These are phyloP conservation scores for Paracoccidioides lutzii DNA, from an alignment of 2,329 filamentous ascomycete genomes.

Conservation along the genomic window DNA sequence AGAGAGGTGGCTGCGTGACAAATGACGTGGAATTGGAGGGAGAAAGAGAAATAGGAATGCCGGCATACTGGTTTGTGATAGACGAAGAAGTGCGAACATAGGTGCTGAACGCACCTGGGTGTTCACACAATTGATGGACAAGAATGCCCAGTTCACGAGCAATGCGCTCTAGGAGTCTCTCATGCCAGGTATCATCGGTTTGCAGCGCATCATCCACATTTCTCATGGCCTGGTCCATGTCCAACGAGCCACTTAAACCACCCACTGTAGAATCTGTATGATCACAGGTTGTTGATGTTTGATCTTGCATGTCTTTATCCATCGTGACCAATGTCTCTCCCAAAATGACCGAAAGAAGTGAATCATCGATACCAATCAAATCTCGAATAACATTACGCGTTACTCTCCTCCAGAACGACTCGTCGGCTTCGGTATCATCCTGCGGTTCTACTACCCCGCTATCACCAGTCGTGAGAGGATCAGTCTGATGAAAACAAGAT, in stretches of 20 bases:
- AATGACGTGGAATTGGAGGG: not conserved
- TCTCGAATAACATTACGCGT: slow-evolving; percentile 79
- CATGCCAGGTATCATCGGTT: slow-evolving; percentile 25
- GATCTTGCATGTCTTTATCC: slow-evolving; percentile 9
- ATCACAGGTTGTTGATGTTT: slow-evolving; percentile 1
- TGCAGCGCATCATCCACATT: slow-evolving; percentile 18
- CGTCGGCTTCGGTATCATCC: slow-evolving; percentile 40
- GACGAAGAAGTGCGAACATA: slow-evolving; percentile 54
- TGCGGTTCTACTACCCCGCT: slow-evolving; percentile 36
- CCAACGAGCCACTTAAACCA: slow-evolving; percentile 4
- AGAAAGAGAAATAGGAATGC: slow-evolving; percentile 45
- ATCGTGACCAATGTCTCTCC: slow-evolving; percentile 56
- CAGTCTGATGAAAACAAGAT: slow-evolving; percentile 4
- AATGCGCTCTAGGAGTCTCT: slow-evolving; percentile 67
- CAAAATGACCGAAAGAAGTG: slow-evolving; percentile 70
- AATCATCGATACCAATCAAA: slow-evolving; percentile 81
- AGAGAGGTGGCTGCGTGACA: slow-evolving; percentile 6
- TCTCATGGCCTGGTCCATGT: slow-evolving; percentile 23
- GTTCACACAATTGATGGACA: slow-evolving; percentile 69
- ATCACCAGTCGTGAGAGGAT: not conserved
- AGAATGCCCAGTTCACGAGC: slow-evolving; percentile 75
- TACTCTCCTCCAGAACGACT: slow-evolving; percentile 66
- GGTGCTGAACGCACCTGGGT: slow-evolving; percentile 79
- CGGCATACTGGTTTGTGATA: slow-evolving; percentile 60
- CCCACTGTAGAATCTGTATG: slow-evolving; percentile 10